Conservation (phyloP, 768 basidiomycete species). For the Termitomyces sp. region DNA sequence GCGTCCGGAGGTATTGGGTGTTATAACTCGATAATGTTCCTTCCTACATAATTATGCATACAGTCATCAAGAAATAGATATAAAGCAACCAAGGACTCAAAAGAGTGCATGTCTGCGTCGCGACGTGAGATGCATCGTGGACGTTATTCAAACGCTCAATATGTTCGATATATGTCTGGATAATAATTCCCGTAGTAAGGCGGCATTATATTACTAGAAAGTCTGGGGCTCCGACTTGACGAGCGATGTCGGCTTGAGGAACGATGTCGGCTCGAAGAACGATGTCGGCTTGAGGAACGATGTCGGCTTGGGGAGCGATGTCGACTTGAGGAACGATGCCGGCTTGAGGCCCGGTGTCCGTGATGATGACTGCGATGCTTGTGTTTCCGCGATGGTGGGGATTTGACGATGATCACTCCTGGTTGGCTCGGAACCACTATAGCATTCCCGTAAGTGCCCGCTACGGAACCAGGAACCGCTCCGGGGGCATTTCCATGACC, state of each 20-base stretch:
- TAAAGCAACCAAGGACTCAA: background rate
- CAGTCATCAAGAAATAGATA: background rate
- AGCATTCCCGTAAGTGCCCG: conserved; percentile 15
- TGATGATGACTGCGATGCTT: conserved; percentile 21
- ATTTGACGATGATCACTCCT: conserved; percentile 24
- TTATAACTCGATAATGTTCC: background rate
- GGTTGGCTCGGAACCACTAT: conserved; percentile 13
- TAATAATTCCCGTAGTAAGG: conserved; percentile 10
- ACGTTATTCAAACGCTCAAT: background rate
- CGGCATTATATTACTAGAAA: conserved; percentile 21
- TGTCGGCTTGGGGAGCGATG: background rate
- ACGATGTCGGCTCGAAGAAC: no score
- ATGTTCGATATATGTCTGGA: conserved; percentile 6
- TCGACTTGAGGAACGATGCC: background rate
- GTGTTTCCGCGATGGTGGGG: conserved; percentile 17
- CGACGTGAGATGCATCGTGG: background rate
- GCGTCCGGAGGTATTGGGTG: background rate
- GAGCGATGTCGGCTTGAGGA: background rate
- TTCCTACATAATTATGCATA: conserved; percentile 5
- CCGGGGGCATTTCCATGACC: conserved; percentile 11
- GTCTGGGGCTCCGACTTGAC: conserved; percentile 8
- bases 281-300: background rate
- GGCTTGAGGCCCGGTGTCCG: background rate
- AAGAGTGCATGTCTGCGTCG: background rate
- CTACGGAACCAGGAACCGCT: conserved; percentile 13